Evolutionary conservation across 208 protist genomes (phyloP).

Genomic region (Wallacemonas sp.): DNA sequence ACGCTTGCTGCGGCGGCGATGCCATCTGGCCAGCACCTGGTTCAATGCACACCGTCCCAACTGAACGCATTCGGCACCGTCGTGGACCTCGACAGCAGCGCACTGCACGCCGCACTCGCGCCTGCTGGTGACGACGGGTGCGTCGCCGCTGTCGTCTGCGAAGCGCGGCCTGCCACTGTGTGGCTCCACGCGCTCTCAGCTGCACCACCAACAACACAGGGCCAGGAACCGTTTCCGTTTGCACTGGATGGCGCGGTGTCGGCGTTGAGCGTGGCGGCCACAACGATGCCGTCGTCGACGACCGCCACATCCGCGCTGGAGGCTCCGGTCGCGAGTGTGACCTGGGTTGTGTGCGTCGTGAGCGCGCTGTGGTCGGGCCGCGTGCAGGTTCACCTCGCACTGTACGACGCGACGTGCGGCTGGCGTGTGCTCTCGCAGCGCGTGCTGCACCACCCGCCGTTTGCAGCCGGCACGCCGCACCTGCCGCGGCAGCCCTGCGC

Average conservation of each 20-base stretch:
- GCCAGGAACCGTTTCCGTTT: too few species aligned
- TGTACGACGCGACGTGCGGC: background rate
- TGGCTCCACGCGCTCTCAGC: background rate
- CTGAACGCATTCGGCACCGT: conserved; percentile 1
- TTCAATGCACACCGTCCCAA: background rate
- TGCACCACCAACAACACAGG: background rate
- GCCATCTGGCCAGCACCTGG: background rate
- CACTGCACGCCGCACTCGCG: background rate
- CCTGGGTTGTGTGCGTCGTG: conserved; percentile 3
- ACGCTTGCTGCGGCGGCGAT: background rate
- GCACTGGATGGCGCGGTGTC: background rate
- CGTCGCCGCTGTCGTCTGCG: conserved; percentile 3
- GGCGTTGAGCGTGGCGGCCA: background rate
- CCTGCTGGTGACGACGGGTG: background rate
- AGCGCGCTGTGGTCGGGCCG: background rate
- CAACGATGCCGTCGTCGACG: too few species aligned
- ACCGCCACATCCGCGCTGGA: too few species aligned
- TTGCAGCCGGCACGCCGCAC: conserved; percentile 6
- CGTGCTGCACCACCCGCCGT: background rate
- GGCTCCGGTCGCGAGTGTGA: too few species aligned
- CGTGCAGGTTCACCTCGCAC: background rate
- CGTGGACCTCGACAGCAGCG: background rate
- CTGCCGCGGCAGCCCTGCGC: too few species aligned
- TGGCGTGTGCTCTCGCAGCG: background rate
- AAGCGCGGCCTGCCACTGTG: background rate